A percentile compares a stretch with the other conserved stretches of the same genome.
phyloP scores from a whole-genome alignment of 2,329 filamentous ascomycete species.

The Hypomyces rosellus region DNA sequence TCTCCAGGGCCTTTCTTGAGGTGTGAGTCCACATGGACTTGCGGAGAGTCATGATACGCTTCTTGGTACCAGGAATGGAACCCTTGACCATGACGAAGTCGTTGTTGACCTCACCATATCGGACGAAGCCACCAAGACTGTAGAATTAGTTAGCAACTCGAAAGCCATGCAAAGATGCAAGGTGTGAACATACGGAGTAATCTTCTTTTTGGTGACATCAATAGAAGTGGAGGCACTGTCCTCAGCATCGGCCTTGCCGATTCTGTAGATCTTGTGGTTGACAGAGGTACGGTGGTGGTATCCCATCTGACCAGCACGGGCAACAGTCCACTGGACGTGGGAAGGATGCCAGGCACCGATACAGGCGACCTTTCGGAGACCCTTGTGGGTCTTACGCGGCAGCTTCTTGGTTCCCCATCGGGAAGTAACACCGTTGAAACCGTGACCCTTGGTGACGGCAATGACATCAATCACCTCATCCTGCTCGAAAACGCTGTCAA shows the following conservation, averaged over 20 bases:
- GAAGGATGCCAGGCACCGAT: conserved; percentile 99
- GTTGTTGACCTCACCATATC: conserved; percentile 99
- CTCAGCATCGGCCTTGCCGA: conserved; percentile 87
- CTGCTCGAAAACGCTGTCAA: conserved; percentile 95
- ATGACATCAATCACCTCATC: conserved; percentile 99
- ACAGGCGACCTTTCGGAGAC: conserved; percentile 99
- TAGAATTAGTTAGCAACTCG: conserved; percentile 27
- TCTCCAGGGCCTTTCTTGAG: conserved; percentile 91
- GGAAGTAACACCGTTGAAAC: conserved; percentile 93
- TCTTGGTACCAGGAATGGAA: conserved; percentile 96
- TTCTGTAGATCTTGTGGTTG: conserved; percentile 99
- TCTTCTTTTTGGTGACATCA: conserved; percentile 98
- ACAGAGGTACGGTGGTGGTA: conserved; percentile 99
- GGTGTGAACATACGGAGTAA: conserved; percentile 80
- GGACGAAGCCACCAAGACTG: conserved; percentile 97
- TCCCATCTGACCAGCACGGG: conserved; percentile 98
- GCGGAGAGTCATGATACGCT: conserved; percentile 97
- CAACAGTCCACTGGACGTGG: conserved; percentile 99
- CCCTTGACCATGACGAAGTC: conserved; percentile 98
- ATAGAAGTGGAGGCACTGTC: conserved; percentile 91
- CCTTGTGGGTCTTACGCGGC: conserved; percentile 99
- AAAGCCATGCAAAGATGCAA: background rate
- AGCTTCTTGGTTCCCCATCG: conserved; percentile 99
- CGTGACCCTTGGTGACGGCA: conserved; percentile 99
- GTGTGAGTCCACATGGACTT: conserved; percentile 99